These are phyloP conservation scores for Crithidia expoeki DNA, from an alignment of 208 protist genomes.

Conservation along the genomic window DNA sequence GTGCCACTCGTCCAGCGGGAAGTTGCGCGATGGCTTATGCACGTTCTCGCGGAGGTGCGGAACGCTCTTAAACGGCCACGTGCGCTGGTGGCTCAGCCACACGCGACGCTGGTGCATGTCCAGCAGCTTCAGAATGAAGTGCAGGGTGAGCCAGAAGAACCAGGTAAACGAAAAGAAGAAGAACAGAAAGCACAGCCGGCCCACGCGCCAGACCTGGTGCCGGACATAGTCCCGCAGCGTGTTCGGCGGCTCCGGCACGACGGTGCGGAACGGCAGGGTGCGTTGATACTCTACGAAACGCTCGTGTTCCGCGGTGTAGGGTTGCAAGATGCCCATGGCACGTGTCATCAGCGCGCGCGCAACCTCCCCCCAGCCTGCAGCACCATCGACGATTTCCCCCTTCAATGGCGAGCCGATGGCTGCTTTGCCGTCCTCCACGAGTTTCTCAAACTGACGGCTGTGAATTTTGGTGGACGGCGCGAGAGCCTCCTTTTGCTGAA, in stretches of 20 bases:
- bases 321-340: constrained; percentile 14
- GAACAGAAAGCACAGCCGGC: constrained; percentile 8
- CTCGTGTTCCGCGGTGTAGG: constrained; percentile 33
- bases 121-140: constrained; percentile 50
- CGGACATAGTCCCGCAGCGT: constrained; percentile 51
- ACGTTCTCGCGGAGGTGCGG: constrained; percentile 59
- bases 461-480: constrained; percentile 3
- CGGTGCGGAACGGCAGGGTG: constrained; percentile 58
- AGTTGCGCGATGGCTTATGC: constrained; percentile 36
- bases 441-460: background rate
- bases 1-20: constrained; percentile 77
- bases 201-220: constrained; percentile 21
- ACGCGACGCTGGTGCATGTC: constrained; percentile 58
- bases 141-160: constrained; percentile 50
- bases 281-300: constrained; percentile 54
- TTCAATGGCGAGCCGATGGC: background rate
- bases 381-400: too few relatives aligned
- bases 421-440: constrained; percentile 4
- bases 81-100: constrained; percentile 44
- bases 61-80: constrained; percentile 54
- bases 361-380: background rate
- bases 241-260: constrained; percentile 67
- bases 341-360: background rate
- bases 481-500: background rate
- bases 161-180: constrained; percentile 46